A percentile compares a stretch with the other conserved stretches of the same genome.
These are phyloP conservation scores for Mycena albidolilacea DNA, from an alignment of 768 basidiomycete genomes.

Conservation along the genomic window DNA sequence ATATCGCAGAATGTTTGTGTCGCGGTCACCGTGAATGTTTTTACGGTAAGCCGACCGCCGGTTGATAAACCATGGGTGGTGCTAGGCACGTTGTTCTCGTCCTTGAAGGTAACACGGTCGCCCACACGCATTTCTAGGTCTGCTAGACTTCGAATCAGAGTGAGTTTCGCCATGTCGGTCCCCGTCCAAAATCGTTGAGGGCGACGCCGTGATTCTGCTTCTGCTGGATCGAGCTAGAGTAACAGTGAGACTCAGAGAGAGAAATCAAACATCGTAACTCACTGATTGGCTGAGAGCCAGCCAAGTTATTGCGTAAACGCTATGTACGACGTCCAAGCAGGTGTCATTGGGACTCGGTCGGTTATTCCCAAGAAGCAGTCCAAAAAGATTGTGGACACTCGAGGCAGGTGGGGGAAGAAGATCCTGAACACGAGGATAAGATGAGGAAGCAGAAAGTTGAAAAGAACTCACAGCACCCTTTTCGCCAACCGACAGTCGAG, in stretches of 20 bases:
- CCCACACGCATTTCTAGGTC: conserved; percentile 80
- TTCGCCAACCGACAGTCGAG: conserved; percentile 82
- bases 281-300: conserved; percentile 91
- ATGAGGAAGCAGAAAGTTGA: conserved; percentile 7
- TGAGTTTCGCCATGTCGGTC: conserved; percentile 73
- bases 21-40: conserved; percentile 75
- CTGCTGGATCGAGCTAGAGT: conserved; percentile 70
- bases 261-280: conserved; percentile 43
- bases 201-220: conserved; percentile 71
- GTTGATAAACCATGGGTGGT: conserved; percentile 74
- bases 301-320: conserved; percentile 88
- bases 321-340: conserved; percentile 81
- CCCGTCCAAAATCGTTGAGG: conserved; percentile 86
- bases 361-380: conserved; percentile 60
- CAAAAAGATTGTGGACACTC: conserved; percentile 62
- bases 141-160: conserved; percentile 70
- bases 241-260: conserved; percentile 25
- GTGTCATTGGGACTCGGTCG: conserved; percentile 66
- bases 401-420: conserved; percentile 71
- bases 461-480: conserved; percentile 71
- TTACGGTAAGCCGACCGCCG: conserved; percentile 61
- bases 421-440: conserved; percentile 60
- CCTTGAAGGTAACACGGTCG: conserved; percentile 76
- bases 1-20: conserved; percentile 79
- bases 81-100: conserved; percentile 60